Percentiles rank a stretch among this genome's conserved stretches.
These are phyloP conservation scores for Leccinum subtestaceum DNA, from an alignment of 768 basidiomycete species.

Conservation along the genomic window DNA sequence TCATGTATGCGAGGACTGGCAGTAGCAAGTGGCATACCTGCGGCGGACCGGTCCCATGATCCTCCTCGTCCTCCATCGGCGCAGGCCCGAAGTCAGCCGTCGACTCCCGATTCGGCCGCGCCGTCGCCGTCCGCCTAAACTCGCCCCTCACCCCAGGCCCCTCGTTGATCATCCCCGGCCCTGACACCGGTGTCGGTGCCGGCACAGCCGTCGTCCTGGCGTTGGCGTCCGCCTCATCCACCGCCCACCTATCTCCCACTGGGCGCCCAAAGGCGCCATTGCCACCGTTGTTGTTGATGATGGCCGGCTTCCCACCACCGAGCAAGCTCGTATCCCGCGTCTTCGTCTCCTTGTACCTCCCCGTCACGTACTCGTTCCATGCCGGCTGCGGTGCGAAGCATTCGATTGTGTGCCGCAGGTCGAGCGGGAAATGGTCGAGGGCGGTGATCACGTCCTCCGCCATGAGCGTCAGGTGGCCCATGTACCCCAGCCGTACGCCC, in stretches of 20 bases:
- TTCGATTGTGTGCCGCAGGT: constrained; percentile 63
- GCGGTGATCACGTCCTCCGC: constrained; percentile 92
- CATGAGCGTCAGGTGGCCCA: constrained; percentile 95
- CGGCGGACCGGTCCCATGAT: constrained; percentile 42
- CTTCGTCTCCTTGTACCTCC: constrained; percentile 84
- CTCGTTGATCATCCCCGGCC: constrained; percentile 8
- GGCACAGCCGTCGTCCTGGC: constrained; percentile 24
- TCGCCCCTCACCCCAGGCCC: constrained; percentile 46
- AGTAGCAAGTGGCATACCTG: constrained; percentile 35
- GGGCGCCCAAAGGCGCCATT: constrained; percentile 6
- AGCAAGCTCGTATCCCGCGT: constrained; percentile 73
- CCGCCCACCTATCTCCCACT: constrained; percentile 52
- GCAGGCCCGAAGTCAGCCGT: constrained; percentile 67
- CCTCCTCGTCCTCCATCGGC: constrained; percentile 47
- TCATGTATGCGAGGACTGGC: background rate
- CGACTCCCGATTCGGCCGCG: constrained; percentile 44
- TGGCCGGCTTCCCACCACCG: constrained; percentile 80
- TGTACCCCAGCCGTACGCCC: constrained; percentile 83
- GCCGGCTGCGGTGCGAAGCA: constrained; percentile 69
- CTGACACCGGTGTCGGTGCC: background rate
- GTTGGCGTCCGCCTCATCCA: constrained; percentile 63
- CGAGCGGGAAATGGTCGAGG: constrained; percentile 81
- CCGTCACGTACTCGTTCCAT: constrained; percentile 90
- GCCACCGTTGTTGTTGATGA: constrained; percentile 39
- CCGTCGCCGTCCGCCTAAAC: constrained; percentile 49